These are phyloP conservation scores for Oidiodendron maius DNA, from an alignment of 495 filamentous ascomycete species.

Conservation along the genomic window DNA sequence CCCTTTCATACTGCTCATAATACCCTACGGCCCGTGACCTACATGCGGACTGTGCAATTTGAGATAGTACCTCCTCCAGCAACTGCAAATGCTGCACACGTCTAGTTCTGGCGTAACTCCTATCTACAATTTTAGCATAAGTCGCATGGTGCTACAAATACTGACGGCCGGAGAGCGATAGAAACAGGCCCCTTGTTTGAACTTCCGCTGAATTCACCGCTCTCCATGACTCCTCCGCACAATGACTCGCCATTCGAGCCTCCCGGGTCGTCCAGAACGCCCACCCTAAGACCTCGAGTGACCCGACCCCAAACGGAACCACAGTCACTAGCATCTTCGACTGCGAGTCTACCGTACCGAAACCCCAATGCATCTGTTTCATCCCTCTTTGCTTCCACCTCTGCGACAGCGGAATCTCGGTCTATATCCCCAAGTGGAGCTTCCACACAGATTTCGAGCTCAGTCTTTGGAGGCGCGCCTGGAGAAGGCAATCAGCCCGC, in stretches of 20 bases:
- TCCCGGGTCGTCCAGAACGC: slow-evolving; percentile 43
- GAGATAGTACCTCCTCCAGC: not conserved
- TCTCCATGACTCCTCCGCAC: slow-evolving; percentile 56
- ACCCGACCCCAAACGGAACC: slow-evolving; percentile 36
- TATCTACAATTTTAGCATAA: not conserved
- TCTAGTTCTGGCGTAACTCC: not conserved
- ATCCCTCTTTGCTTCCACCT: slow-evolving; percentile 51
- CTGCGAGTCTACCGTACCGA: slow-evolving; percentile 43
- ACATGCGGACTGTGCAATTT: too few relatives aligned
- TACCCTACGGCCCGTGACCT: too few relatives aligned
- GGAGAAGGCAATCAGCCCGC: slow-evolving; percentile 38
- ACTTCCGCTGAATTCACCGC: not conserved
- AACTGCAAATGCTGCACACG: not conserved
- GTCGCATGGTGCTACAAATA: slow-evolving; percentile 8
- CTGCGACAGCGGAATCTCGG: slow-evolving; percentile 46
- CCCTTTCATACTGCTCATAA: too few relatives aligned
- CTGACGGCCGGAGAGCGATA: slow-evolving; percentile 5
- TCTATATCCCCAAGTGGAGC: slow-evolving; percentile 54
- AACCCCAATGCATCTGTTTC: slow-evolving; percentile 50
- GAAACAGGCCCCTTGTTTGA: not conserved
- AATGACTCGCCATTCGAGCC: slow-evolving; percentile 57
- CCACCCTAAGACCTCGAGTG: slow-evolving; percentile 42
- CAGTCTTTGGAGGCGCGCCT: slow-evolving; percentile 37
- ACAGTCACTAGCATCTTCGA: slow-evolving; percentile 36
- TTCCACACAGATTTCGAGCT: slow-evolving; percentile 41